phyloP scores from a whole-genome alignment of 75 land plant genomes.

The Pseudotsuga menziesii region DNA sequence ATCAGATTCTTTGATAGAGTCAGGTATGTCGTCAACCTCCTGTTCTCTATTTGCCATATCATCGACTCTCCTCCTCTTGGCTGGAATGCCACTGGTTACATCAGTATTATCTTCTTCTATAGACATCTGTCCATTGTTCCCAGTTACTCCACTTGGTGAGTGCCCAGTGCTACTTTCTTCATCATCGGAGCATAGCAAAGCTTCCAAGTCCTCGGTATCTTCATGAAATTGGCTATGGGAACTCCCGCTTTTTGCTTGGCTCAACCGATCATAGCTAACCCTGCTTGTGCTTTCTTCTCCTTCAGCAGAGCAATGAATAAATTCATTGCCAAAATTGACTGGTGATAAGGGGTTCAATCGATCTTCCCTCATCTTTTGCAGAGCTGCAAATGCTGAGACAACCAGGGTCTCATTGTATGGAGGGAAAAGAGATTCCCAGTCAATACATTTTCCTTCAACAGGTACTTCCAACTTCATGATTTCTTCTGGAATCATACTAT shows the following conservation, averaged over 20 bases:
- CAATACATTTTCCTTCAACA: neutral
- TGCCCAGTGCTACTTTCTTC: slow-evolving; percentile 60
- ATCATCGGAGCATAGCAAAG: slow-evolving; percentile 55
- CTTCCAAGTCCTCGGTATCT: slow-evolving; percentile 65
- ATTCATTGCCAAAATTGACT: slow-evolving; percentile 11
- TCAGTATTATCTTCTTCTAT: slow-evolving; percentile 21
- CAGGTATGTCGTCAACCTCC: slow-evolving; percentile 8
- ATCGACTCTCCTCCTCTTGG: slow-evolving; percentile 29
- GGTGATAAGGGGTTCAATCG: neutral
- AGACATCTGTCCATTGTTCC: neutral
- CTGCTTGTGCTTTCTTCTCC: slow-evolving; percentile 8
- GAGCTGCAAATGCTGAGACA: neutral
- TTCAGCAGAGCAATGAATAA: neutral
- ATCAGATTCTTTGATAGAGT: neutral
- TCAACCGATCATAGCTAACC: neutral
- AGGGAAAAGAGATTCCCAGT: neutral
- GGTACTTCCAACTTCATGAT: neutral
- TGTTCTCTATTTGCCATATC: slow-evolving; percentile 14
- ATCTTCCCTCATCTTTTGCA: neutral
- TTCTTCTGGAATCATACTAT: neutral
- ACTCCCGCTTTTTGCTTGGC: slow-evolving; percentile 3
- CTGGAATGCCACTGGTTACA: slow-evolving; percentile 21
- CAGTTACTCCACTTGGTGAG: slow-evolving; percentile 29
- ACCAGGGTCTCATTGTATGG: neutral
- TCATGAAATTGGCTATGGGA: slow-evolving; percentile 43